Base-by-base conservation (phyloP, 106 monocot species). In the Dactylorhiza incarnata region DNA sequence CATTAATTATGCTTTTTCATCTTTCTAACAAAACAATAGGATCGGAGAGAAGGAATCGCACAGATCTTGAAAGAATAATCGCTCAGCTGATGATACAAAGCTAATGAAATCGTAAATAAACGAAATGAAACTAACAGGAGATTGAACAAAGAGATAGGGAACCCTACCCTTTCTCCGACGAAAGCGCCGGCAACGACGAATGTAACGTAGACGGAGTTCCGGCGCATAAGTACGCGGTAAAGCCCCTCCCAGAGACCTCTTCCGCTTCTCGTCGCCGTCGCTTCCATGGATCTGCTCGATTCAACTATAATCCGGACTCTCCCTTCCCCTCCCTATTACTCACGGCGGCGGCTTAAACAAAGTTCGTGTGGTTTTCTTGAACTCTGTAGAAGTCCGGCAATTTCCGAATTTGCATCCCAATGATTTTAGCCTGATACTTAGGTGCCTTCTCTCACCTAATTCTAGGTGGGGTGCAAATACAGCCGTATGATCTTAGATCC, bases 141-240 rank as follows among this genome's bases (percentile, higher is more conserved):
- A 58, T 58, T 5, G 17, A 19, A 58, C 14, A 58, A 17, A 48
- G 24, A 63, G 25, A 46, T 37, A 7, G 20, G 17, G 62, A 75
- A 25, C 58, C 29, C 49, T 65, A 93, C 90, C 90, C 90, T 79
- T 66, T 93, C 93, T 8, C 93, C 90, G 52, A 75, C 74, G 76
- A 93, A 93, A 50, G 93, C 93, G 49, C 90, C 90, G 74, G 86
- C 84, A 68, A 93, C 68, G 83, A 93, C 82, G 84, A 93, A 93
- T 73, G 93, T 93, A 74, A 93, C 89, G 78, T 93, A 93, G 84
- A 93, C 82, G 74, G 93, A 93, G 78, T 90, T 93, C 56, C 93
- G 84, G 44, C 90, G 90, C 93, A 93, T 93, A 24, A 90, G 61
- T 15, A 93, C 58, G 62, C 87, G 86, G 74, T 93, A 93, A 10